A percentile compares a stretch with the other conserved stretches of the same genome.
Conservation (phyloP, 345 rosid species). For the Eucalyptus cloeziana region DNA sequence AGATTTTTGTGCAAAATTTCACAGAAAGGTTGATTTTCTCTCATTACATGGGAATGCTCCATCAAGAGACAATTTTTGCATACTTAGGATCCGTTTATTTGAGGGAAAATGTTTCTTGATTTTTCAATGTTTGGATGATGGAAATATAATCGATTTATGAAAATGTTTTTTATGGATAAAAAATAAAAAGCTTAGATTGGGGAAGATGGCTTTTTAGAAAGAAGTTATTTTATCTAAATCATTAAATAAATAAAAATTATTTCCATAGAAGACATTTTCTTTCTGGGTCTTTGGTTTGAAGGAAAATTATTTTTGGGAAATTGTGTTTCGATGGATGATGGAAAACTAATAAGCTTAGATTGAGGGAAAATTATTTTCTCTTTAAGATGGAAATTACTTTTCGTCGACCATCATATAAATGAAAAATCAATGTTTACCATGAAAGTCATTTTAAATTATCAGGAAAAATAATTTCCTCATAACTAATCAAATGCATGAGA, state of each 20-base stretch:
- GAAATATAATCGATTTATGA: background rate
- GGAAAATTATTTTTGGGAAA: background rate
- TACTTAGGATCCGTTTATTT: background rate
- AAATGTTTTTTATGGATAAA: background rate
- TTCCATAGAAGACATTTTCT: background rate
- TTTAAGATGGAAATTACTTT: background rate
- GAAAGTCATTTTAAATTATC: background rate
- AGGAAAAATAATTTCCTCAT: background rate
- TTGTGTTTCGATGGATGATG: rapidly evolving
- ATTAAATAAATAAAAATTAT: background rate
- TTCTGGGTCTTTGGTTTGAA: background rate
- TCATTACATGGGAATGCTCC: background rate
- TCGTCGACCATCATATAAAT: rapidly evolving
- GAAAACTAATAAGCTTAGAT: background rate
- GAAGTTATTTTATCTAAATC: background rate
- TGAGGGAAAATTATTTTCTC: rapidly evolving
- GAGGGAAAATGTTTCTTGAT: background rate
- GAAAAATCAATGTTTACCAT: background rate
- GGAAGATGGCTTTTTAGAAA: background rate
- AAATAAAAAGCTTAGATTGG: background rate
- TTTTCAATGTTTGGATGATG: background rate
- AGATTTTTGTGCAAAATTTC: background rate
- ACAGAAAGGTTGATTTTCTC: background rate
- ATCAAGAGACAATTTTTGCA: background rate
- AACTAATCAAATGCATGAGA: background rate